Conservation (phyloP, 345 rosid genomes). For the Reutealis trisperma region DNA sequence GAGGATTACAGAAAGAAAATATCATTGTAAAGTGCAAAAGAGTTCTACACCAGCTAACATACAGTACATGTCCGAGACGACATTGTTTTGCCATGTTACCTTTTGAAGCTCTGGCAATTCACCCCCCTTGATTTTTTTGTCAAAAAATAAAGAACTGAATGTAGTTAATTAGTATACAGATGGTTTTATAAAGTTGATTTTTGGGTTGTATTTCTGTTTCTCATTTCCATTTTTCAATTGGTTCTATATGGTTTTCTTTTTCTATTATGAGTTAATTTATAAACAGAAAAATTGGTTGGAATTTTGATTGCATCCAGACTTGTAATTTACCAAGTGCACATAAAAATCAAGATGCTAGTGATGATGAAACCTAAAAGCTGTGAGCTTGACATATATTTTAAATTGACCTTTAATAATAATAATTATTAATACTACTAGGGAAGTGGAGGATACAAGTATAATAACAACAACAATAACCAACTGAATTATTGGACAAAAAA, state of each 20-base stretch:
- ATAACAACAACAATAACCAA: neutral
- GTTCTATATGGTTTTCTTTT: no score
- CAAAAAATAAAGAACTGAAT: slow-evolving; percentile 19
- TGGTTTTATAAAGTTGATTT: neutral
- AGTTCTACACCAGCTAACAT: slow-evolving; percentile 7
- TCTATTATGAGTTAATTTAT: no score
- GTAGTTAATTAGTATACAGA: neutral
- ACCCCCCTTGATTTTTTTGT: slow-evolving; percentile 21
- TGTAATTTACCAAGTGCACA: no score
- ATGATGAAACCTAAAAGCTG: no score
- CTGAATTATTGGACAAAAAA: slow-evolving; percentile 9
- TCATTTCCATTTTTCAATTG: no score
- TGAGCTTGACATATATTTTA: no score
- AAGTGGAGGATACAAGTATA: slow-evolving; percentile 1
- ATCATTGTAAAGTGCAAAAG: slow-evolving; percentile 24
- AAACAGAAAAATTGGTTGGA: no score
- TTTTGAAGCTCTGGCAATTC: slow-evolving; percentile 20
- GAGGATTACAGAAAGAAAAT: slow-evolving; percentile 20
- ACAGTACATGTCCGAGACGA: slow-evolving; percentile 17
- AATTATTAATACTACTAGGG: neutral
- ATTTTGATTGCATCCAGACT: no score
- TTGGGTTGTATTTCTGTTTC: neutral
- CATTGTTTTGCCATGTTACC: slow-evolving; percentile 19
- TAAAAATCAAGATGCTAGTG: no score
- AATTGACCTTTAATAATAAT: no score